A percentile compares a stretch with the other conserved stretches of the same genome.
phyloP scores from a whole-genome alignment of 225 moss, liverwort and hornwort species.

The Polytrichum formosum region DNA sequence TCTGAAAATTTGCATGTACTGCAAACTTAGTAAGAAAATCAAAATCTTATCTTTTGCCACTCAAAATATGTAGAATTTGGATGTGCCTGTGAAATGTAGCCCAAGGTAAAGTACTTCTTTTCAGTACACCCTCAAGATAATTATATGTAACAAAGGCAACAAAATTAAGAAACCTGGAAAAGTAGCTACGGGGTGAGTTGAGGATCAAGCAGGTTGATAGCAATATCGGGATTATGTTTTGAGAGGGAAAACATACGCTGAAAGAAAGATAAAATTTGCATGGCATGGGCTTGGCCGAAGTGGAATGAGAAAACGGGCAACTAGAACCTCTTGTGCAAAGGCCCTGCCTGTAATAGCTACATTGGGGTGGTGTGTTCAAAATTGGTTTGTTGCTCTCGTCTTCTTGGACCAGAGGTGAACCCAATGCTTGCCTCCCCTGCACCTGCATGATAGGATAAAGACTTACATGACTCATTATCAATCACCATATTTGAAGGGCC shows the following conservation, averaged over 20 bases:
- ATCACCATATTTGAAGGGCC: too few relatives aligned
- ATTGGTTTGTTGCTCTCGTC: conserved; percentile 17
- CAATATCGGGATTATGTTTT: too few relatives aligned
- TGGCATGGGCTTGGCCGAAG: conserved; percentile 32
- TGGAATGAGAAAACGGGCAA: conserved; percentile 57
- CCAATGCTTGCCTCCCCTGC: conserved; percentile 20
- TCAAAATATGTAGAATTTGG: too few relatives aligned
- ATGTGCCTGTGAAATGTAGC: too few relatives aligned
- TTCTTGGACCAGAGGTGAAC: conserved; percentile 14
- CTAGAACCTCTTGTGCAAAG: conserved; percentile 47
- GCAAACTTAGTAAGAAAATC: too few relatives aligned
- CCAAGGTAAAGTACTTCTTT: background rate
- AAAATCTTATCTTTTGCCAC: too few relatives aligned
- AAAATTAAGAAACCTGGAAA: too few relatives aligned
- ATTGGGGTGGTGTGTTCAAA: conserved; percentile 26
- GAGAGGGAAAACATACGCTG: conserved; percentile 28
- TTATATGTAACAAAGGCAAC: too few relatives aligned
- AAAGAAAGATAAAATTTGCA: conserved; percentile 48
- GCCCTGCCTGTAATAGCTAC: conserved; percentile 53
- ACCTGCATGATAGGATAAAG: conserved; percentile 19
- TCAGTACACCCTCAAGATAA: background rate
- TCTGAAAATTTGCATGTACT: too few relatives aligned
- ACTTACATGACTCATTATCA: background rate
- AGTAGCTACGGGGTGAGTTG: too few relatives aligned
- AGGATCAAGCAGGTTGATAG: too few relatives aligned